Conservation (phyloP, 2,329 filamentous ascomycete species). For the Cercospora berteroae region DNA sequence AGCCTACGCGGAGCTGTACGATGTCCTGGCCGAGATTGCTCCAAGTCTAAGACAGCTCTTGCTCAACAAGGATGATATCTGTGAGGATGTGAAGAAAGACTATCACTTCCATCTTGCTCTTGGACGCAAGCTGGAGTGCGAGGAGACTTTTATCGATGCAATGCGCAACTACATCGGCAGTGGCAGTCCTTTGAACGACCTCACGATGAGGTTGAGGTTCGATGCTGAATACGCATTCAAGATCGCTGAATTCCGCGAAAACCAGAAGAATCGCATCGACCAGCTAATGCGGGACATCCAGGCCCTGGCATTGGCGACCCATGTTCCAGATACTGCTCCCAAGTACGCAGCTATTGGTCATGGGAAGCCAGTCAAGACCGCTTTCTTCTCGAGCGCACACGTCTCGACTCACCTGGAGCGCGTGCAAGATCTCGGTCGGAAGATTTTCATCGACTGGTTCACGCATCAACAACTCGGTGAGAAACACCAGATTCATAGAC, state of each 20-base stretch:
- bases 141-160: slow-evolving; percentile 9
- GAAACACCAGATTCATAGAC: neutral
- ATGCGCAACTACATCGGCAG: slow-evolving; percentile 14
- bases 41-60: neutral
- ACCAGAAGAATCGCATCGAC: too few species aligned
- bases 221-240: neutral
- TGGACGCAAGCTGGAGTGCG: slow-evolving; percentile 8
- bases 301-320: neutral
- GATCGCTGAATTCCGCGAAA: neutral
- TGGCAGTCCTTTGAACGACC: slow-evolving; percentile 21
- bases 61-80: neutral
- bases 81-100: slow-evolving; percentile 5
- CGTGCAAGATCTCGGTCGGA: neutral
- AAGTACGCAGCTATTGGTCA: neutral
- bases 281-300: too few species aligned
- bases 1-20: neutral
- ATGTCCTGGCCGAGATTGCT: neutral
- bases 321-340: neutral
- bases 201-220: neutral
- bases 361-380: neutral
- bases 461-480: neutral
- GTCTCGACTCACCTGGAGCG: neutral
- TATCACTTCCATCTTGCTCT: slow-evolving; percentile 8
- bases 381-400: neutral
- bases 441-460: neutral